Evolutionary conservation across 257 asterid species (phyloP).

Genomic region (Cinchona pubescens): DNA sequence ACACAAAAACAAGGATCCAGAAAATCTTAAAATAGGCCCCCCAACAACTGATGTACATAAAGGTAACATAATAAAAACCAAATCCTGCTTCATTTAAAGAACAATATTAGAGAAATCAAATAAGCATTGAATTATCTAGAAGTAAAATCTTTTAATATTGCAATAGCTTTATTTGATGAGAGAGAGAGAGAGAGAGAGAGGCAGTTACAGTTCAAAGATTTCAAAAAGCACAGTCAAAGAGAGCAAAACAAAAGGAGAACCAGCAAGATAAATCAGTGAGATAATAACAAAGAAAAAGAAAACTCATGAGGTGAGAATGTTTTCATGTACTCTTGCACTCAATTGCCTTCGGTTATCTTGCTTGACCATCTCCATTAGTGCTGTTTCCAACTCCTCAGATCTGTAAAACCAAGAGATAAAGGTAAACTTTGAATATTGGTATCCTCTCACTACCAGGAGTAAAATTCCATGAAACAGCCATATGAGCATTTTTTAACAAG

Average conservation of each 20-base stretch:
- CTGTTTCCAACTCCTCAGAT: conserved; percentile 96
- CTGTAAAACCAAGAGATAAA: conserved; percentile 39
- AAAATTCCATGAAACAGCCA: not conserved
- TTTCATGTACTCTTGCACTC: conserved; percentile 69
- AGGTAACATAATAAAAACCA: not conserved
- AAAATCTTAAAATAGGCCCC: not conserved
- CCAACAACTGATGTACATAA: not conserved
- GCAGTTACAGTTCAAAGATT: not conserved
- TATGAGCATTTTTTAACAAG: not conserved
- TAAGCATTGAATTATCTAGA: not conserved
- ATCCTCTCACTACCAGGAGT: not conserved
- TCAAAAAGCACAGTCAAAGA: not conserved
- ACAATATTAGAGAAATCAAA: not conserved
- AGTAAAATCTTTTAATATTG: not conserved
- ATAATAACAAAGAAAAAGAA: not conserved
- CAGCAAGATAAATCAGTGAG: not conserved
- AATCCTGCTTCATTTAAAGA: not conserved
- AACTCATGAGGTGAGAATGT: not conserved
- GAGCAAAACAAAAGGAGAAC: not conserved
- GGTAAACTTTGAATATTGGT: not conserved
- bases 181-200: not conserved
- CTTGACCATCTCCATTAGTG: conserved; percentile 95
- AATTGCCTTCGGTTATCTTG: conserved; percentile 83
- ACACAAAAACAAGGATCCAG: not conserved
- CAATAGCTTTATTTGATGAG: not conserved